A percentile compares a stretch with the other conserved stretches of the same genome.
phyloP scores from a whole-genome alignment of 352 stramenopile species.

The Phytophthora megakarya region DNA sequence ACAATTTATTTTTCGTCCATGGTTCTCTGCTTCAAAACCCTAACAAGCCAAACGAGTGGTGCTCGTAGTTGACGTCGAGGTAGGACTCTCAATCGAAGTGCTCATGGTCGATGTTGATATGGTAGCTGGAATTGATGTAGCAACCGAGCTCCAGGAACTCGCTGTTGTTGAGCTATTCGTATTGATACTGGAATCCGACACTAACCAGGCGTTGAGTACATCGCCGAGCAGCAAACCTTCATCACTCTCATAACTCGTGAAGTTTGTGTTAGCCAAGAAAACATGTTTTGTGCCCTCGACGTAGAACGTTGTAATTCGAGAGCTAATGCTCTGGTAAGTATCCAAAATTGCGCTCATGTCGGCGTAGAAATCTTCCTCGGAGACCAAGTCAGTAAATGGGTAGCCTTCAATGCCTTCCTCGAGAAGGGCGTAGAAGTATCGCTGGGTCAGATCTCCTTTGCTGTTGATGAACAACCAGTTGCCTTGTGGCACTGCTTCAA shows the following conservation, averaged over 20 bases:
- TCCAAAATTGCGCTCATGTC: constrained; percentile 43
- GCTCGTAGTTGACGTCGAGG: constrained; percentile 4
- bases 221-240: constrained; percentile 30
- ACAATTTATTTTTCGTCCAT: neutral
- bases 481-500: constrained; percentile 29
- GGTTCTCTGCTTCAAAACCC: neutral
- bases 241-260: constrained; percentile 33
- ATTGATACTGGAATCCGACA: constrained; percentile 21
- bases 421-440: constrained; percentile 48
- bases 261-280: constrained; percentile 41
- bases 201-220: constrained; percentile 26
- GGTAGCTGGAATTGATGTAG: neutral
- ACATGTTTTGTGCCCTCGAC: constrained; percentile 54
- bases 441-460: constrained; percentile 47
- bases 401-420: constrained; percentile 43
- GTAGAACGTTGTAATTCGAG: constrained; percentile 50
- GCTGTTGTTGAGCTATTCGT: constrained; percentile 5
- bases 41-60: constrained; percentile 20
- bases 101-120: neutral
- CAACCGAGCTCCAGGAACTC: neutral
- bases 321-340: constrained; percentile 44
- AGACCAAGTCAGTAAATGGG: constrained; percentile 47
- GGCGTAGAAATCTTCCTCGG: constrained; percentile 40
- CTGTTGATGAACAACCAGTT: constrained; percentile 57
- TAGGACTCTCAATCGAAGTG: neutral